Conservation (phyloP, 192 early-diverging fungal species). For the Irineochytrium annulatum region DNA sequence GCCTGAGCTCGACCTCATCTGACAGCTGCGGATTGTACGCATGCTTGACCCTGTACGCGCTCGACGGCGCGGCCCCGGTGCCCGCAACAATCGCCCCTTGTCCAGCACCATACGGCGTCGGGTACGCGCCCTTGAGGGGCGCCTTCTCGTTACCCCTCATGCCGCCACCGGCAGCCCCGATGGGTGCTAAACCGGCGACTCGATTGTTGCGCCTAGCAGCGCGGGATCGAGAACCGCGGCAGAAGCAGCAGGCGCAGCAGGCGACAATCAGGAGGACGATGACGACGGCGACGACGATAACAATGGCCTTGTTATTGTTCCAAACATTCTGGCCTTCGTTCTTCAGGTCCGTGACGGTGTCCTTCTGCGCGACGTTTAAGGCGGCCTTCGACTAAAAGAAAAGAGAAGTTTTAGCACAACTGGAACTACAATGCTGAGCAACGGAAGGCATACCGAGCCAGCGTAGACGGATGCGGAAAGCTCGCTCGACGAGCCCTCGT, state of each 20-base stretch:
- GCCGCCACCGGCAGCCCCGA: neutral
- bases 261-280: neutral
- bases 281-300: slow-evolving; percentile 18
- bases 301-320: slow-evolving; percentile 14
- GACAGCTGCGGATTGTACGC: slow-evolving; percentile 38
- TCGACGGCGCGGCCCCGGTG: neutral
- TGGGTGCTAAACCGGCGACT: too few relatives aligned
- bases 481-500: too few relatives aligned
- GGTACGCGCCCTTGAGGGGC: neutral
- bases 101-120: neutral
- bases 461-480: neutral
- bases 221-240: neutral
- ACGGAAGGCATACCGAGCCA: neutral
- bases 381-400: neutral
- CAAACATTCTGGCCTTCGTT: neutral
- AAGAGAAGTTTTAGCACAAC: neutral
- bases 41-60: neutral
- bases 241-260: neutral
- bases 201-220: neutral
- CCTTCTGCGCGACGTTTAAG: slow-evolving; percentile 8
- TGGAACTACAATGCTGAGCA: neutral
- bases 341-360: neutral
- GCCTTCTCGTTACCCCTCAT: neutral
- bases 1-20: slow-evolving; percentile 71
- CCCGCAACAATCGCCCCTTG: neutral